These are phyloP conservation scores for Diutina neorugosa DNA, from an alignment of 1,139 yeast genomes.

Conservation along the genomic window DNA sequence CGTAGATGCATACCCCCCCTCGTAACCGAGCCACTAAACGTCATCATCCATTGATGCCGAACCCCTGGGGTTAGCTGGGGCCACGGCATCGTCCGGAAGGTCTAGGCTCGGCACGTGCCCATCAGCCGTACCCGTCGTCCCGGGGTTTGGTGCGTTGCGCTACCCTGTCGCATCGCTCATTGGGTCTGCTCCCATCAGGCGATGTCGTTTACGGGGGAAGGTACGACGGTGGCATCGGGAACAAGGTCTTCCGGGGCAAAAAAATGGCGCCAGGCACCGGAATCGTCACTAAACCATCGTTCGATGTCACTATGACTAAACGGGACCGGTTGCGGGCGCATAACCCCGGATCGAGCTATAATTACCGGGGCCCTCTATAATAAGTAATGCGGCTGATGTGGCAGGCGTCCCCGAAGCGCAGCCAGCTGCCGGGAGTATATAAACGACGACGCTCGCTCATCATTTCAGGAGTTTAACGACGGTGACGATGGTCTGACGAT, in stretches of 20 bases:
- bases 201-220: not conserved
- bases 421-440: not conserved
- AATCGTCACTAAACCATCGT: too few relatives aligned
- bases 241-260: too few relatives aligned
- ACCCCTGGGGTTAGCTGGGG: too few relatives aligned
- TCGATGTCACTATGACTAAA: too few relatives aligned
- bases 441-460: not conserved
- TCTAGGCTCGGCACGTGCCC: not conserved
- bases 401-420: too few relatives aligned
- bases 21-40: not conserved
- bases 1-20: not conserved
- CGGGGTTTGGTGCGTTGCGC: not conserved
- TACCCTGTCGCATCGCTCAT: too few relatives aligned
- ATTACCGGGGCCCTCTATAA: not conserved
- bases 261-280: too few relatives aligned
- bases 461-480: not conserved
- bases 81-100: too few relatives aligned
- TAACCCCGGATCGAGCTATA: not conserved
- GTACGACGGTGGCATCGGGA: too few relatives aligned
- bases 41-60: too few relatives aligned
- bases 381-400: not conserved
- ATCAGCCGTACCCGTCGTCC: not conserved
- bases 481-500: not conserved
- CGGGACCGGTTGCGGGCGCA: not conserved
- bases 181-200: too few relatives aligned